A percentile compares a stretch with the other conserved stretches of the same genome.
These are phyloP conservation scores for Cephalotrichum gorgonifer DNA, from an alignment of 2,329 filamentous ascomycete species.

Conservation along the genomic window DNA sequence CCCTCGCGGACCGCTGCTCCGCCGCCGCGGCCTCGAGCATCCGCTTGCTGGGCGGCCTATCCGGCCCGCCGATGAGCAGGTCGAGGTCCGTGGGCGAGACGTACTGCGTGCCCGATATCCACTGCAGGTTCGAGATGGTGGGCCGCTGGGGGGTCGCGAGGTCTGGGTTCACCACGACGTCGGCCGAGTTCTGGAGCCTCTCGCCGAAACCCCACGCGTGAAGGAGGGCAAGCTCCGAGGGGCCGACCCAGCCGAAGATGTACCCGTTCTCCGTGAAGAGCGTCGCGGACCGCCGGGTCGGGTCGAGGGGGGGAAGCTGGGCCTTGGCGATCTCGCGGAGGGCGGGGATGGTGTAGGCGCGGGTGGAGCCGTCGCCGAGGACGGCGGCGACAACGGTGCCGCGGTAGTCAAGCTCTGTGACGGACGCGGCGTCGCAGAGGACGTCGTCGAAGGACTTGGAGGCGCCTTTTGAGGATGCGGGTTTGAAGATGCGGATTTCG, in stretches of 20 bases:
- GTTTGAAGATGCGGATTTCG: constrained; percentile 80
- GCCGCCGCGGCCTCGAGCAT: constrained; percentile 73
- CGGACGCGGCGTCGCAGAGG: constrained; percentile 69
- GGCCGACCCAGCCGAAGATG: constrained; percentile 79
- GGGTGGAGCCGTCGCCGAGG: constrained; percentile 71
- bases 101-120: constrained; percentile 92
- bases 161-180: constrained; percentile 70
- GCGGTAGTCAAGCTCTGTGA: constrained; percentile 64
- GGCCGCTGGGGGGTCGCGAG: constrained; percentile 67
- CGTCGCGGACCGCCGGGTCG: constrained; percentile 57
- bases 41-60: constrained; percentile 77
- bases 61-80: constrained; percentile 77
- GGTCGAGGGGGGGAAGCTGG: constrained; percentile 61
- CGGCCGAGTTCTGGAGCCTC: constrained; percentile 50
- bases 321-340: constrained; percentile 72
- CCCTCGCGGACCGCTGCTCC: constrained; percentile 54
- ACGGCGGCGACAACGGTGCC: constrained; percentile 74
- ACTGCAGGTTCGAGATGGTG: constrained; percentile 90
- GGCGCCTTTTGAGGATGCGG: constrained; percentile 77
- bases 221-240: constrained; percentile 74
- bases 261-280: constrained; percentile 70
- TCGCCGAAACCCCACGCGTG: constrained; percentile 73
- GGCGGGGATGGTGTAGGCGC: constrained; percentile 77
- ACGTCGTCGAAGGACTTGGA: constrained; percentile 79
- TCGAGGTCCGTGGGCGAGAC: constrained; percentile 82